Evolutionary conservation across 495 filamentous ascomycete species (phyloP), one percentile per base, ranked within the genome.

Genomic region (Acidiella bohemica): DNA sequence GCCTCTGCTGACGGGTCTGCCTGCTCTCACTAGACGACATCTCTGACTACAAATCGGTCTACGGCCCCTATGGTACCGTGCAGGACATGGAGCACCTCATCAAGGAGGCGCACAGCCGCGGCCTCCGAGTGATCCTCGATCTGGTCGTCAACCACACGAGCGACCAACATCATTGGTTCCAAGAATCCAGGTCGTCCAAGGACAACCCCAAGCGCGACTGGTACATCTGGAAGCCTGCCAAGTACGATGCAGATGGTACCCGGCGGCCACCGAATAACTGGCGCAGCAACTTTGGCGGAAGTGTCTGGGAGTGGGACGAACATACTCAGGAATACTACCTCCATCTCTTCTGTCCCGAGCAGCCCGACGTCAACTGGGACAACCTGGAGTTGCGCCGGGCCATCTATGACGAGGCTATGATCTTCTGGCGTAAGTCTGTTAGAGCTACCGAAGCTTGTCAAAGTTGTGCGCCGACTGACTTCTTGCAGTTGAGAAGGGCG

Each of bases 101-200:
- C 16, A 18, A 44, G 29, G 52, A 42, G 19, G 39, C 48, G 12
- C 49, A 59, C 21, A 25, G 27, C 5, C 38, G 53, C 8, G 50
- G 44, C n/a, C 50, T 61, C 44, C 42, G 41, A 26, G 22, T 47
- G 6, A 19, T 41, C 4, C 25, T 36, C 1, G 37, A 47, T 20
- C 38, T 41, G n/a, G 37, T 41, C 16, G 38, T 83, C 26, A 85
- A 86, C 49, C 81, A 85, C 56, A 83, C 78, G 17, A 24, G 4
- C 19, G 31, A 50, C 25, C 30, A 83, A 59, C 78, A 83, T 49
- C 66, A 67, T 21, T 85, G 81, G 80, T 86, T 86, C 58, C 62
- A 72, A 47, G 67, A 81, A 38, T 44, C 41, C 9, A 35, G 42
- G 5, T 25, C 4, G 13, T 46, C 35, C 9, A 41, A 47, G 17